A percentile compares a stretch with the other conserved stretches of the same genome.
These are phyloP conservation scores for Sclerotinia minor DNA, from an alignment of 2,329 filamentous ascomycete species.

Conservation along the genomic window DNA sequence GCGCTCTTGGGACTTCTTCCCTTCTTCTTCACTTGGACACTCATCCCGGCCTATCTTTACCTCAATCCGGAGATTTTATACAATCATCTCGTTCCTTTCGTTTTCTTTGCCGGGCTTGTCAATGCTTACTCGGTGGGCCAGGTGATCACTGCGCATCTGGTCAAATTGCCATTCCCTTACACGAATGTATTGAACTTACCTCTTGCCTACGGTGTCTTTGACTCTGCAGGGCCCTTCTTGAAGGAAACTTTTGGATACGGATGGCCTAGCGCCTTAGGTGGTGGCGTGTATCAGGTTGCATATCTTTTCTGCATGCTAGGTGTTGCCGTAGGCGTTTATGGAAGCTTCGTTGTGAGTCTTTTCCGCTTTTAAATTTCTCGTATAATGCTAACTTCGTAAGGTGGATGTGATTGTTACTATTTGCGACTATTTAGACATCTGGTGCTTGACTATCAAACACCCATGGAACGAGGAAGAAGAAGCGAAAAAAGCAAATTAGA, in stretches of 20 bases:
- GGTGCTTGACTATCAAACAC: constrained; percentile 97
- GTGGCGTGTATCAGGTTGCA: constrained; percentile 82
- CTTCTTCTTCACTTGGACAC: constrained; percentile 73
- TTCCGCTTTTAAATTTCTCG: constrained; percentile 1
- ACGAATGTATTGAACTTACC: constrained; percentile 82
- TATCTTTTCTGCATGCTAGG: constrained; percentile 90
- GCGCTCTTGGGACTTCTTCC: constrained; percentile 82
- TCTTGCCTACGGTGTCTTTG: constrained; percentile 73
- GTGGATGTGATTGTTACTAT: constrained; percentile 95
- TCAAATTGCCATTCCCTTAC: constrained; percentile 85
- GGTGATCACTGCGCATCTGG: constrained; percentile 93
- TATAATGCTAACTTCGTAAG: constrained; percentile 38
- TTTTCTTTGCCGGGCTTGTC: constrained; percentile 82
- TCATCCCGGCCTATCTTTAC: constrained; percentile 76
- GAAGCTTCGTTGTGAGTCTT: constrained; percentile 75
- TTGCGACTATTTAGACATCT: constrained; percentile 97
- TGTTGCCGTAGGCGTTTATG: constrained; percentile 84
- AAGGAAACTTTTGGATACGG: constrained; percentile 57
- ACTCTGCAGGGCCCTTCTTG: constrained; percentile 73
- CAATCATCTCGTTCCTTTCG: constrained; percentile 84
- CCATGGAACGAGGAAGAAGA: constrained; percentile 50
- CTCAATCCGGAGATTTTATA: constrained; percentile 82
- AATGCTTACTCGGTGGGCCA: constrained; percentile 95
- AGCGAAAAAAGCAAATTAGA: constrained; percentile 36
- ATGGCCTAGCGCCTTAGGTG: constrained; percentile 75